phyloP scores from a whole-genome alignment of 2,329 filamentous ascomycete species.

The Paecilomyces niveus region DNA sequence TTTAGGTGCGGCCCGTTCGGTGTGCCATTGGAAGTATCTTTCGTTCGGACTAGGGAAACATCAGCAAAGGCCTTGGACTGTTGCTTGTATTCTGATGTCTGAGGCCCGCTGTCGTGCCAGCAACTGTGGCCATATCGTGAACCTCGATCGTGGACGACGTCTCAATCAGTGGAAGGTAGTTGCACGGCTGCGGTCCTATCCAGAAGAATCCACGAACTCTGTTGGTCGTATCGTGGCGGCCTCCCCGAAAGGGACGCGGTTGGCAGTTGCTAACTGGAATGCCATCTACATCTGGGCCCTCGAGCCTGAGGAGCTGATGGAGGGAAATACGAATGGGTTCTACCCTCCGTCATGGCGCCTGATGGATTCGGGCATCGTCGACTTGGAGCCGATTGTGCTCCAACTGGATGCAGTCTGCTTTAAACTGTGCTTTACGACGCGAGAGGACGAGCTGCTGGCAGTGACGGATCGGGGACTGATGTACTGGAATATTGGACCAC shows the following conservation, averaged over 20 bases:
- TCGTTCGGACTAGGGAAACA: constrained; percentile 30
- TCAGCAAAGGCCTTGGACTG: constrained; percentile 24
- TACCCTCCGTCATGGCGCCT: constrained; percentile 25
- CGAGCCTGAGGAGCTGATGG: constrained; percentile 28
- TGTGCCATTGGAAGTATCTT: constrained; percentile 35
- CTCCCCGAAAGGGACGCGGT: constrained; percentile 27
- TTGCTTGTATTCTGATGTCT: constrained; percentile 32
- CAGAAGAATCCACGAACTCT: constrained; percentile 23
- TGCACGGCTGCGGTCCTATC: constrained; percentile 29
- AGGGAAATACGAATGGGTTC: constrained; percentile 19
- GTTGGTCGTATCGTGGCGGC: constrained; percentile 32
- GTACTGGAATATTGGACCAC: constrained; percentile 27
- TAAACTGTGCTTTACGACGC: constrained; percentile 24
- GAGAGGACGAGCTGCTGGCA: constrained; percentile 32
- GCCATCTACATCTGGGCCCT: constrained; percentile 34
- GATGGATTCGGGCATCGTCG: constrained; percentile 13
- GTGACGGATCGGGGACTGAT: constrained; percentile 37
- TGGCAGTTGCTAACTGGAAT: constrained; percentile 38
- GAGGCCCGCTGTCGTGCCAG: constrained; percentile 18
- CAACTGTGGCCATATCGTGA: constrained; percentile 26
- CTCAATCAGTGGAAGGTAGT: constrained; percentile 29
- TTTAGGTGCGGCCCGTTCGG: constrained; percentile 2
- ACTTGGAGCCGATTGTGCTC: constrained; percentile 26
- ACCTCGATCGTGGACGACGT: constrained; percentile 34
- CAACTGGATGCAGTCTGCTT: constrained; percentile 32